A percentile compares a stretch with the other conserved stretches of the same genome.
phyloP scores from a whole-genome alignment of 2,329 filamentous ascomycete species.

The Exophiala aquamarina region DNA sequence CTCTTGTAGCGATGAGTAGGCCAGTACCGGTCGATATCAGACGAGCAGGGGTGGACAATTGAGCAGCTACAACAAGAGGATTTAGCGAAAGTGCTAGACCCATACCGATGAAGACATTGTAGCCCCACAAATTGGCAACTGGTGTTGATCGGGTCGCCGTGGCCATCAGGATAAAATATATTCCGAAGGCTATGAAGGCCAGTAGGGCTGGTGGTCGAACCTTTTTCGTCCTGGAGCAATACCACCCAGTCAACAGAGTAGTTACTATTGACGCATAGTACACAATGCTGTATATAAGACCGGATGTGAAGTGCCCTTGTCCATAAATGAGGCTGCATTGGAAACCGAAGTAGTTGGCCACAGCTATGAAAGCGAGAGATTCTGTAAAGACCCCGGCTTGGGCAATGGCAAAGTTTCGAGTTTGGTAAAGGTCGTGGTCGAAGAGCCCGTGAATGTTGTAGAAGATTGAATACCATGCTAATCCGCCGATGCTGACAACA shows the following conservation, averaged over 20 bases:
- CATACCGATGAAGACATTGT: slow-evolving; percentile 9
- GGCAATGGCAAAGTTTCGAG: too few species aligned
- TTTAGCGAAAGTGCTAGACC: slow-evolving; percentile 9
- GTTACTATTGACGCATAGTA: slow-evolving; percentile 1
- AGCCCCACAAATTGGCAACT: slow-evolving; percentile 4
- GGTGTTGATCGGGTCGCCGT: neutral
- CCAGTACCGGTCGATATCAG: slow-evolving; percentile 11
- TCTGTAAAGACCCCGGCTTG: too few species aligned
- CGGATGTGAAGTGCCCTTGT: slow-evolving; percentile 1
- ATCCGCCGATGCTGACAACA: too few species aligned
- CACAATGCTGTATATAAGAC: slow-evolving; percentile 5
- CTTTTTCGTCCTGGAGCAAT: slow-evolving; percentile 2
- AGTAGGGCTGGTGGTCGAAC: slow-evolving; percentile 11
- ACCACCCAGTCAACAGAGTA: neutral
- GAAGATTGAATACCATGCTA: too few species aligned
- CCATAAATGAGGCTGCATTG: slow-evolving; percentile 16
- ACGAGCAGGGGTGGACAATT: slow-evolving; percentile 8
- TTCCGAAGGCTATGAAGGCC: slow-evolving; percentile 11
- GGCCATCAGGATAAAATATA: slow-evolving; percentile 12
- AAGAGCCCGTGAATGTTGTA: too few species aligned
- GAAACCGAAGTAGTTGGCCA: too few species aligned
- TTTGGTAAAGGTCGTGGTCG: too few species aligned
- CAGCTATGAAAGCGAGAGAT: too few species aligned
- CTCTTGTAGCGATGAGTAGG: slow-evolving; percentile 4
- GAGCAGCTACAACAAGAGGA: slow-evolving; percentile 6